phyloP scores from a whole-genome alignment of 345 rosid genomes.

The Odontarrhena argentea region DNA sequence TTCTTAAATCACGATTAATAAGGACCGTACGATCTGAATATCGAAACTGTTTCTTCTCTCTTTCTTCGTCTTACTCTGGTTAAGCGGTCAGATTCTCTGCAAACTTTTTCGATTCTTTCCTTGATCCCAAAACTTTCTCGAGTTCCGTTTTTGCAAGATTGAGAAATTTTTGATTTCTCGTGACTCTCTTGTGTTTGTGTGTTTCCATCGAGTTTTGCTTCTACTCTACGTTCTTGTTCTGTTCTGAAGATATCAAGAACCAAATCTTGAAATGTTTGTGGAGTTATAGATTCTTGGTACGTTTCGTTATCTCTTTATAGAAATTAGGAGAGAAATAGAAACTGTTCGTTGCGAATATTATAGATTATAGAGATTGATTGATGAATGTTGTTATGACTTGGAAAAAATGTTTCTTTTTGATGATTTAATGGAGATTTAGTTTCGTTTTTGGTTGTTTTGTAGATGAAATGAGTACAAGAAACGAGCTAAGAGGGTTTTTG shows the following conservation, averaged over 20 bases:
- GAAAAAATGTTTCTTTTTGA: neutral
- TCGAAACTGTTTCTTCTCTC: conserved; percentile 9
- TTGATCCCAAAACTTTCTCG: conserved; percentile 19
- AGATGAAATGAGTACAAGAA: conserved; percentile 45
- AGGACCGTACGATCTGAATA: conserved; percentile 31
- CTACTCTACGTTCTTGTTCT: conserved; percentile 47
- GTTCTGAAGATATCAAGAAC: conserved; percentile 21
- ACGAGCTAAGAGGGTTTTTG: conserved; percentile 44
- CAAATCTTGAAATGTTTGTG: conserved; percentile 19
- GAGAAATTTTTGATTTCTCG: neutral
- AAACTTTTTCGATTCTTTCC: conserved; percentile 30
- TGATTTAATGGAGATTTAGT: conserved; percentile 1
- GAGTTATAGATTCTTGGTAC: conserved; percentile 41
- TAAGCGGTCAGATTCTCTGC: conserved; percentile 39
- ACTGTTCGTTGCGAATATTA: too few species aligned
- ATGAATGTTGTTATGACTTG: too few species aligned
- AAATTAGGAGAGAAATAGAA: conserved; percentile 2
- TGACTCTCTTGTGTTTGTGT: neutral
- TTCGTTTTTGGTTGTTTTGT: neutral
- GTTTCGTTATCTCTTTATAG: conserved; percentile 13
- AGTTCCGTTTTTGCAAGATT: conserved; percentile 20
- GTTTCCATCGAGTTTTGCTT: conserved; percentile 47
- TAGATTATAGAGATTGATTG: too few species aligned
- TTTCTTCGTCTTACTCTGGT: conserved; percentile 10
- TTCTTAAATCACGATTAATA: neutral